phyloP scores from a whole-genome alignment of 2,329 filamentous ascomycete species.

The Botrytis porri region DNA sequence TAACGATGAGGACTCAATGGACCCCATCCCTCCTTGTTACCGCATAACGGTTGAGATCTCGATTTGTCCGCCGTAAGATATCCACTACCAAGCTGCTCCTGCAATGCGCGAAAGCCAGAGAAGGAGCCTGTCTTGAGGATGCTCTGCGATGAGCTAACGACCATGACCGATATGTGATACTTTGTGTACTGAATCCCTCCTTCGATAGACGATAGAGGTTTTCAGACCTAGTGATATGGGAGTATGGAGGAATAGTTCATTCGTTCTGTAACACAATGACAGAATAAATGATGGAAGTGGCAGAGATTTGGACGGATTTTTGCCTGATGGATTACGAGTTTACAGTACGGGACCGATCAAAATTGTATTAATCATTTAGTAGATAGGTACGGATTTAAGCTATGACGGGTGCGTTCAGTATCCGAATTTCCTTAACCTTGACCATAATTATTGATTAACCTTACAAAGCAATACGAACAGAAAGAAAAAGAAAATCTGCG shows the following conservation, averaged over 20 bases:
- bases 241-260: constrained; percentile 14
- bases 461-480: constrained; percentile 17
- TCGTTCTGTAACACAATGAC: constrained; percentile 15
- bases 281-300: constrained; percentile 14
- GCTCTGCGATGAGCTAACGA: constrained; percentile 27
- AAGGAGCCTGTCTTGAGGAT: constrained; percentile 54
- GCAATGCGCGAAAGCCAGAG: constrained; percentile 51
- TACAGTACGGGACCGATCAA: background rate
- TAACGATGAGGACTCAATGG: constrained; percentile 82
- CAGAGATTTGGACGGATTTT: background rate
- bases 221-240: constrained; percentile 21
- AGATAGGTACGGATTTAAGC: constrained; percentile 9
- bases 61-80: constrained; percentile 53
- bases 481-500: background rate
- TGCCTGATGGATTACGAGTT: background rate
- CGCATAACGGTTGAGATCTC: constrained; percentile 68
- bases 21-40: constrained; percentile 92
- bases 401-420: background rate
- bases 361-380: background rate
- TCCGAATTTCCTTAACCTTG: background rate
- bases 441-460: background rate
- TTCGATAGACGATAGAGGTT: constrained; percentile 23
- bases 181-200: constrained; percentile 21
- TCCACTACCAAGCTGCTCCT: constrained; percentile 50
- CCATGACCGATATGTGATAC: constrained; percentile 25